Evolutionary conservation across 1,284 basidiomycete genomes (phyloP).

Genomic region (Papiliotrema nemorosa): DNA sequence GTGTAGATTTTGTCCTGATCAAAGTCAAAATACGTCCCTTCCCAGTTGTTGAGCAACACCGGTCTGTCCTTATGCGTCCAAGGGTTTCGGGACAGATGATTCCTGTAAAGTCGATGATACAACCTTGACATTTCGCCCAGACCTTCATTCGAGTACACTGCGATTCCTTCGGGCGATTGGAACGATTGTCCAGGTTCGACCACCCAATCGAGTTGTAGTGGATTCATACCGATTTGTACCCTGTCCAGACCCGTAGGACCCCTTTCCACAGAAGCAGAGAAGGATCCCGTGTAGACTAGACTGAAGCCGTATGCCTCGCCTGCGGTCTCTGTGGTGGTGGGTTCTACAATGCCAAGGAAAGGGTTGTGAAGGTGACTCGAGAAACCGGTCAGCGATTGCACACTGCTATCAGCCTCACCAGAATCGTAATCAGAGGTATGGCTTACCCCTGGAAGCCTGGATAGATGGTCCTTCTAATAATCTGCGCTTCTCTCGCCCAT

Average conservation of each 20-base stretch:
- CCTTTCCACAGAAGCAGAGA: constrained; percentile 23
- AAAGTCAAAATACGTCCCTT: constrained; percentile 40
- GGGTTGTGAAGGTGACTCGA: constrained; percentile 33
- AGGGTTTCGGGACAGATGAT: constrained; percentile 22
- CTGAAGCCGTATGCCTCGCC: constrained; percentile 31
- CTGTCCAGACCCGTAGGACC: constrained; percentile 15
- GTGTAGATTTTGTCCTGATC: constrained; percentile 17
- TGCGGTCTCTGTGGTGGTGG: constrained; percentile 22
- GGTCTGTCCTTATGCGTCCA: constrained; percentile 26
- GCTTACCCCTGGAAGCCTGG: constrained; percentile 33
- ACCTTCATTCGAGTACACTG: constrained; percentile 21
- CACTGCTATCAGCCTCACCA: constrained; percentile 10
- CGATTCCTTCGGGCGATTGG: constrained; percentile 29
- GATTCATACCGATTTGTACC: constrained; percentile 29
- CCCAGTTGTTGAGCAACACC: constrained; percentile 39
- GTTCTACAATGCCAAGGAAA: constrained; percentile 24
- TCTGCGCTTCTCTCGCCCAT: constrained; percentile 26
- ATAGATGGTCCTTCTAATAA: constrained; percentile 19
- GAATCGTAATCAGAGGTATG: no score
- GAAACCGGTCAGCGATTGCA: constrained; percentile 28
- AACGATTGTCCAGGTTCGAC: constrained; percentile 25
- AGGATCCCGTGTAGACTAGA: constrained; percentile 31
- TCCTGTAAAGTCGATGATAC: constrained; percentile 28
- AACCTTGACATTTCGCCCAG: constrained; percentile 28
- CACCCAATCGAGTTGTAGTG: constrained; percentile 27